Evolutionary conservation across 1,139 yeast species (phyloP).

Genomic region (Pichia sp.): DNA sequence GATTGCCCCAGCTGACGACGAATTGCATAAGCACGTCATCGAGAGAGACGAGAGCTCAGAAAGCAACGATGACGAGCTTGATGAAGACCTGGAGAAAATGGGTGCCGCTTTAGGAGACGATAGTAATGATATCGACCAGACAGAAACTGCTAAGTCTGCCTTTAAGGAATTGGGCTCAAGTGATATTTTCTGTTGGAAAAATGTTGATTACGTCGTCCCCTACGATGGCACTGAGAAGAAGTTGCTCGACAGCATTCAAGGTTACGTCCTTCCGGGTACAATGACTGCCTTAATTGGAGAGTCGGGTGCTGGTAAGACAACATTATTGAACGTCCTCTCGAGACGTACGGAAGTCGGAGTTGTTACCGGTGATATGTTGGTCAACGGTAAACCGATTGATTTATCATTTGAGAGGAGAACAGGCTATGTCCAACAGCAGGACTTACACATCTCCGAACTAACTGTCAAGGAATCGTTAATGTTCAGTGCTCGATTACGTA

Average conservation of each 20-base stretch:
- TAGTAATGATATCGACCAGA: constrained; percentile 1
- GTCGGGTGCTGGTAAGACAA: constrained; percentile 70
- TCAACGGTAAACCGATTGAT: constrained; percentile 44
- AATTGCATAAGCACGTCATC: neutral
- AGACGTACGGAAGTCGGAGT: constrained; percentile 48
- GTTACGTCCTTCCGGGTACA: constrained; percentile 54
- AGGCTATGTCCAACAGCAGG: constrained; percentile 58
- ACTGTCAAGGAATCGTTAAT: constrained; percentile 50
- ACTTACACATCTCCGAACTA: constrained; percentile 46
- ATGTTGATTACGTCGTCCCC: constrained; percentile 35
- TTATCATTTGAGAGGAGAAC: constrained; percentile 46
- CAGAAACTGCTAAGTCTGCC: constrained; percentile 2
- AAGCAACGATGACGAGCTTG: neutral
- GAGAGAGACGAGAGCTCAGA: neutral
- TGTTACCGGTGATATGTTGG: constrained; percentile 51
- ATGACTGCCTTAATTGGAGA: constrained; percentile 64
- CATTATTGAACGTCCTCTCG: constrained; percentile 54
- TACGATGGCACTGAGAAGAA: constrained; percentile 39
- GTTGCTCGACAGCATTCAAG: constrained; percentile 49
- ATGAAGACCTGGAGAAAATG: constrained; percentile 36
- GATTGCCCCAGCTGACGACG: constrained; percentile 9
- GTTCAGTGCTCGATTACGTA: constrained; percentile 51
- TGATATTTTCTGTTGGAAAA: constrained; percentile 45
- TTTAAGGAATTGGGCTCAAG: constrained; percentile 27
- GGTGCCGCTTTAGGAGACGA: constrained; percentile 35